Base-by-base conservation (phyloP, 2,329 filamentous ascomycete species). In the Arthrobotrys pseudoclavata region DNA sequence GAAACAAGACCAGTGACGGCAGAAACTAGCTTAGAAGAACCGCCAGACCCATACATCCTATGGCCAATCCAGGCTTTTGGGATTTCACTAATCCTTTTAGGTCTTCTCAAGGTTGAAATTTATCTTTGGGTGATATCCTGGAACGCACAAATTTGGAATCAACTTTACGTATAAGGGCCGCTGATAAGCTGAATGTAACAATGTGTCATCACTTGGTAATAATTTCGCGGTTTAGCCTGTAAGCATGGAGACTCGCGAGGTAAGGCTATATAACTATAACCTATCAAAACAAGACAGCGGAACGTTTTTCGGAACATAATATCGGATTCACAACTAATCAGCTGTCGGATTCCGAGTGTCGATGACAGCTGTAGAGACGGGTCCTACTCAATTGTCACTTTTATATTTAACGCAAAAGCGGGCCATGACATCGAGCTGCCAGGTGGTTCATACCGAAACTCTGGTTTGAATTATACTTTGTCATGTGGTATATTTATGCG, bases 81-180 rank as follows among this genome's bases (percentile, higher is more conserved):
- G 7, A 5, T 77, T 12, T 13, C 47, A 1, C 26, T 77, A 7
- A 57, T 77, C 37, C 31, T 68, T 20, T 22, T 61, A 12, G 67
- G 50, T 15, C 15, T 77, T 47, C 20, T 68, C 10, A 77, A 68
- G 15, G 9, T 62, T 10, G 74, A 77, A 26, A 7, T 57, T 4
- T 77, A 71, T 63, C 61, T 77, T 12, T 67, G 74, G 67, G 24
- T 71, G 12, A 42, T 68, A 24, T 62, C 57, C 5, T 60, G 22
- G 69, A 50, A 29, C n/a, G 6, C 20, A 4, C 42, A 52, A 18
- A 15, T 47, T 9, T 52, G 15, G 52, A 69, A 60, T 26, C 31
- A 29, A 13, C 12, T 55, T 20, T 18, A 67, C n/a, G 18, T 42
- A 20, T 53, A 45, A 67, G 4, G 24, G 4, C 29, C 1, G 52